phyloP scores from a whole-genome alignment of 768 basidiomycete species.

The Pleurotus giganteus region DNA sequence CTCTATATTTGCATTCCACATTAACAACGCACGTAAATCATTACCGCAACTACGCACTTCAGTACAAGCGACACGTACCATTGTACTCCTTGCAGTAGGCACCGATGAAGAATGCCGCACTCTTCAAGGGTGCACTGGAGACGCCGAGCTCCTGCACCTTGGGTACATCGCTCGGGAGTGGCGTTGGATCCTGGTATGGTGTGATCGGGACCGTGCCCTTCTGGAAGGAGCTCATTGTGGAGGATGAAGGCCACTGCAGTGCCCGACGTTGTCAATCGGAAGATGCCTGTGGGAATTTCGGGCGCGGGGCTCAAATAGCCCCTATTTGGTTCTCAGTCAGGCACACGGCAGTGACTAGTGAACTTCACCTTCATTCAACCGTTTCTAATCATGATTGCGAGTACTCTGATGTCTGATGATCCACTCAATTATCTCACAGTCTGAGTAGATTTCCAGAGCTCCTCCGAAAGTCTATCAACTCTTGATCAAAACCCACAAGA shows the following conservation, averaged over 20 bases:
- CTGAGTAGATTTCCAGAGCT: slow-evolving; percentile 45
- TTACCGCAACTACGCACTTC: background rate
- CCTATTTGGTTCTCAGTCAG: background rate
- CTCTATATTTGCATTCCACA: slow-evolving; percentile 42
- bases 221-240: slow-evolving; percentile 53
- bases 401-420: slow-evolving; percentile 1
- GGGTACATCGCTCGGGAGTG: slow-evolving; percentile 62
- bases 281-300: slow-evolving; percentile 3
- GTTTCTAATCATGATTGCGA: slow-evolving; percentile 19
- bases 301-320: slow-evolving; percentile 7
- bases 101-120: slow-evolving; percentile 95
- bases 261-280: background rate
- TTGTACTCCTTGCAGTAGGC: slow-evolving; percentile 95
- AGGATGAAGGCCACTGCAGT: background rate
- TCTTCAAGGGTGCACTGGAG: slow-evolving; percentile 92
- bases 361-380: background rate
- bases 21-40: background rate
- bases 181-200: slow-evolving; percentile 63
- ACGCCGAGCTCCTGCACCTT: slow-evolving; percentile 85
- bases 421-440: background rate
- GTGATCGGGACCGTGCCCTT: slow-evolving; percentile 43
- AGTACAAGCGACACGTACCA: slow-evolving; percentile 51
- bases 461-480: slow-evolving; percentile 66
- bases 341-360: no score
- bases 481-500: slow-evolving; percentile 70